These are phyloP conservation scores for Alopecurus myosuroides DNA, from an alignment of 176 grass and related monocot genomes.

Conservation along the genomic window DNA sequence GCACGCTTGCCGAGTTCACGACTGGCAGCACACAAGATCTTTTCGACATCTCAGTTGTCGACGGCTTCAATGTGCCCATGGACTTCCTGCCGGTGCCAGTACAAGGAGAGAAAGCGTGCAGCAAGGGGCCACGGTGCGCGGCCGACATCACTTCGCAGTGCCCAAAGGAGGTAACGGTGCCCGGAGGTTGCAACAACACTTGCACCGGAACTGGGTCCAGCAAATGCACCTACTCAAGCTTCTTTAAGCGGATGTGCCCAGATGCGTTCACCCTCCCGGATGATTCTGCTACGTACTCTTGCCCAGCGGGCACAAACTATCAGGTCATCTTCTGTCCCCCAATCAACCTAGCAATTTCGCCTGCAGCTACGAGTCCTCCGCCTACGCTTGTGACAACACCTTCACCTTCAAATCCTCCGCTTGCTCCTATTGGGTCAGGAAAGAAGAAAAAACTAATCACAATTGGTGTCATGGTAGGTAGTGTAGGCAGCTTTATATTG, in stretches of 20 bases:
- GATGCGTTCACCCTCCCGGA: not conserved
- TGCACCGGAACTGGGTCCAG: not conserved
- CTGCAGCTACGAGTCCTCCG: not conserved
- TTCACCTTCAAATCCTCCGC: not conserved
- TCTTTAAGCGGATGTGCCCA: not conserved
- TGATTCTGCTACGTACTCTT: not conserved
- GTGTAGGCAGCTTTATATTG: not conserved
- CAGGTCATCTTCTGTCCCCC: not conserved
- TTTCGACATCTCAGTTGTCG: not conserved
- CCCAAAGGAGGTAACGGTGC: not conserved
- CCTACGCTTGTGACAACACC: not conserved
- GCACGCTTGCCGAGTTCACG: not conserved
- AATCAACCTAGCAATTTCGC: not conserved
- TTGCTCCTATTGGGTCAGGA: not conserved
- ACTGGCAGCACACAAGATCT: not conserved
- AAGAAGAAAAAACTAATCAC: fast-evolving
- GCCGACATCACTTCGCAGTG: not conserved
- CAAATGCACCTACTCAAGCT: not conserved
- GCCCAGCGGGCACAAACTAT: not conserved
- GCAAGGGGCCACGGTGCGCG: not conserved
- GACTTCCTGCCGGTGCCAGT: not conserved
- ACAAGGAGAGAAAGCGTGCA: not conserved
- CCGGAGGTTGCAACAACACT: not conserved
- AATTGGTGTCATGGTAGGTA: not conserved
- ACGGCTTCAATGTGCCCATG: not conserved